Conservation (phyloP, 805 yeast species). For the Metschnikowia cerradonensis region DNA sequence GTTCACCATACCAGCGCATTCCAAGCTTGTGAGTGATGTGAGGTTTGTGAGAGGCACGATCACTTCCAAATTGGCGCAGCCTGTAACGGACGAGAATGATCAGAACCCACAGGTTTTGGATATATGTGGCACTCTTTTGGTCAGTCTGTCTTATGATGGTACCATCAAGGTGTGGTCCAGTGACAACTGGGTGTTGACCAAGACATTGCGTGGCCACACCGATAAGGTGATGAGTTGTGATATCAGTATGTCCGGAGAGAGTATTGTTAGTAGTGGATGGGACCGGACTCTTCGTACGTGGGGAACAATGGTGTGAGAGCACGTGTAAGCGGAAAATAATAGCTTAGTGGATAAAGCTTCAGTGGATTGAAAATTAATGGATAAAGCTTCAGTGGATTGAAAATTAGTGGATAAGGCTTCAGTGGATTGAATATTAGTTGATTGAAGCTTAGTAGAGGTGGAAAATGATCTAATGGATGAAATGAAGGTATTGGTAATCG, state of each 20-base stretch:
- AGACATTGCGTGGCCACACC: constrained; percentile 48
- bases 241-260: constrained; percentile 37
- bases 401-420: too few species aligned
- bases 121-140: constrained; percentile 45
- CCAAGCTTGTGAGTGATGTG: constrained; percentile 64
- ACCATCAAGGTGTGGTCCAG: constrained; percentile 55
- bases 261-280: constrained; percentile 72
- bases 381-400: too few species aligned
- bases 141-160: constrained; percentile 71
- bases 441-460: too few species aligned
- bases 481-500: too few species aligned
- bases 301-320: constrained; percentile 20
- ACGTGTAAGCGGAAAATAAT: too few species aligned
- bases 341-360: too few species aligned
- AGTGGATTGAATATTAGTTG: too few species aligned
- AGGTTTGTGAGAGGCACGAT: constrained; percentile 38
- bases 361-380: too few species aligned
- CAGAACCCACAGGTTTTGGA: constrained; percentile 27
- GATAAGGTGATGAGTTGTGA: constrained; percentile 77
- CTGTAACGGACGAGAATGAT: constrained; percentile 29
- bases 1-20: constrained; percentile 68
- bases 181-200: constrained; percentile 64
- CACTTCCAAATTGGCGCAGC: constrained; percentile 11
- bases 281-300: constrained; percentile 74
- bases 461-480: too few species aligned